Evolutionary conservation across 345 rosid genomes (phyloP).

Genomic region (Eucalyptus victrix): DNA sequence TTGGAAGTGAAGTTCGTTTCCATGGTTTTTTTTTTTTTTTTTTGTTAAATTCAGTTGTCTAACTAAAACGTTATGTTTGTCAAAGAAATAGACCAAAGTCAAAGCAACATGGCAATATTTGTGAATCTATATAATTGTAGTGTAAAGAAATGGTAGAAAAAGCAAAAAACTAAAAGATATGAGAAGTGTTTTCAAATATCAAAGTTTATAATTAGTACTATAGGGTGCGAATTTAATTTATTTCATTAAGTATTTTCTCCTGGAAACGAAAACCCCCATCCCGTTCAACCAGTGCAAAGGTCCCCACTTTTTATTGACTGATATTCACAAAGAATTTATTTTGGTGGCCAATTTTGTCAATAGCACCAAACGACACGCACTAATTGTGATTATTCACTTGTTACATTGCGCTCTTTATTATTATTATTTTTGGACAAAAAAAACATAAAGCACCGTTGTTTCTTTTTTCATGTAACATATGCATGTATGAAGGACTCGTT

Average conservation of each 20-base stretch:
- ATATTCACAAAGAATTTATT: neutral
- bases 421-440: too few species aligned
- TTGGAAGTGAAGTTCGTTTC: neutral
- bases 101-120: neutral
- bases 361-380: too few species aligned
- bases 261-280: neutral
- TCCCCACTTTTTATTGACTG: neutral
- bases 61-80: neutral
- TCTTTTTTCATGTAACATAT: too few species aligned
- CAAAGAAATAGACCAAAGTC: neutral
- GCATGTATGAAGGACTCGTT: neutral
- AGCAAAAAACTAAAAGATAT: too few species aligned
- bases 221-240: neutral
- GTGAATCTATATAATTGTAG: neutral
- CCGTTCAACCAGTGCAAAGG: neutral
- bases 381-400: neutral
- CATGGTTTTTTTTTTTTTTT: neutral
- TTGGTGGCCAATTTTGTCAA: neutral
- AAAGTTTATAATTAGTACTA: neutral
- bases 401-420: neutral
- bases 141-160: neutral
- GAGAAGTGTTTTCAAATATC: neutral
- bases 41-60: neutral
- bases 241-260: neutral
- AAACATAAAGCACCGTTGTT: neutral